Base-by-base conservation (phyloP, 1,139 yeast species). In the Hansenula sp. region DNA sequence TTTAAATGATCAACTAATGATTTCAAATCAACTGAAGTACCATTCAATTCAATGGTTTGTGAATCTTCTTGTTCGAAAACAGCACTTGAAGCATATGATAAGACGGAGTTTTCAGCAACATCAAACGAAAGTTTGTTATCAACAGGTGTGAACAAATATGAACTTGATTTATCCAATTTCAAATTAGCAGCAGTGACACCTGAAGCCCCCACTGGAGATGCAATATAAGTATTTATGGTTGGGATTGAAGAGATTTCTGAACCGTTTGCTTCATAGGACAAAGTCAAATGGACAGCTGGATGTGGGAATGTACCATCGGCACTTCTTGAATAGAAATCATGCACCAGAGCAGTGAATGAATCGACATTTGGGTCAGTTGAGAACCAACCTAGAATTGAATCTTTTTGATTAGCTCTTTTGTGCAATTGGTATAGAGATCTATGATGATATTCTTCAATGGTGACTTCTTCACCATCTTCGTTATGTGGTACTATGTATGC, bases 381-480 rank as follows among this genome's bases (percentile, higher is more conserved):
- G 65, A 86, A 88, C 96, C 96, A 89, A 45, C 96, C 96, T 47
- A 89, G 76, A 44, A 89, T 86, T 41, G 76, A 74, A 56, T 84
- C 88, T 62, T 85, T 85, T 46, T 94, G 93, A 63, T 83, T 85
- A 33, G 94, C 83, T 60, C 80, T 81, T 67, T 84, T 85, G 67
- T 86, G 82, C 60, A 89, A 71, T 57, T 81, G 84, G 65, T 74
- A 85, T 67, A 86, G 77, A 34, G 80, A 68, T 62, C 82, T 81
- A 70, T 85, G 87, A 59, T 81, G 83, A 48, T 79, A 81, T 58
- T 83, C 88, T 59, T 84, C 93, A 54, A 88, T 81, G 53, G 83
- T 78, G 51, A 85, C 78, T 54, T 76, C 77, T 38, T 86, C 87
- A 31, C 86, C 91, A 39, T 86, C 83, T 61, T 87, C 95, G 49